Evolutionary conservation across 768 basidiomycete species (phyloP), one percentile per base, ranked within the genome.

Genomic region (Chalciporus piperatus): DNA sequence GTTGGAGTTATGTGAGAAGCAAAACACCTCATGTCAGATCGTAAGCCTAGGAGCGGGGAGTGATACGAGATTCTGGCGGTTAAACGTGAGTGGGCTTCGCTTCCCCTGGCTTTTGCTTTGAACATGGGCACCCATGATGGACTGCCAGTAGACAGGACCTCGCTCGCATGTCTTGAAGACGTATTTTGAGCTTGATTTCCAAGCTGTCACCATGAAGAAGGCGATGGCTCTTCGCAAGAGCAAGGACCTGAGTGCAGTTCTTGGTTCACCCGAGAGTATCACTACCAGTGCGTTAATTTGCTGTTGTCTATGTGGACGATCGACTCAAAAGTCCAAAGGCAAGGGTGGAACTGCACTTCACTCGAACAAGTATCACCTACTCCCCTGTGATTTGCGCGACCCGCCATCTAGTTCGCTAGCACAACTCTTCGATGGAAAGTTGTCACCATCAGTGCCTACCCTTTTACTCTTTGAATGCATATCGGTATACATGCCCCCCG

Each of bases 1-100:
- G 79, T 58, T 92, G 19, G 67, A 72, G 16, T 59, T 76, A 16
- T 75, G 78, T 1, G 63, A 67, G 38, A 62, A 60, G 19, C 72
- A 72, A 9, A 76, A 70, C n/a, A 76, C 69, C 53, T 65, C 65
- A 51, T 85, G 82, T 57, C 97, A 98, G 75, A 85, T 98, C 48
- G 80, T 98, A n/a, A 96, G 91, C 68, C 69, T 98, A 27, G 97
- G 97, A 0, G 89, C 95, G 2, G 97, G 97, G 20, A 98, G 92
- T 60, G 97, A 99, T 71, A 93, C 93, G 3, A 75, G 97, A 47
- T 98, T 90, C 66, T 99, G 96, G 94, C 77, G 94, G 50, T 73
- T 96, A 60, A 79, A 77, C 73, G 92, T 92, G 72, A 72, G 88
- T 51, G 39, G 38, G 41, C 48, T 19, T n/a, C 22, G 22, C 22